Evolutionary conservation across 768 basidiomycete species (phyloP).

Genomic region (Pilatotrama ljubarskyi): DNA sequence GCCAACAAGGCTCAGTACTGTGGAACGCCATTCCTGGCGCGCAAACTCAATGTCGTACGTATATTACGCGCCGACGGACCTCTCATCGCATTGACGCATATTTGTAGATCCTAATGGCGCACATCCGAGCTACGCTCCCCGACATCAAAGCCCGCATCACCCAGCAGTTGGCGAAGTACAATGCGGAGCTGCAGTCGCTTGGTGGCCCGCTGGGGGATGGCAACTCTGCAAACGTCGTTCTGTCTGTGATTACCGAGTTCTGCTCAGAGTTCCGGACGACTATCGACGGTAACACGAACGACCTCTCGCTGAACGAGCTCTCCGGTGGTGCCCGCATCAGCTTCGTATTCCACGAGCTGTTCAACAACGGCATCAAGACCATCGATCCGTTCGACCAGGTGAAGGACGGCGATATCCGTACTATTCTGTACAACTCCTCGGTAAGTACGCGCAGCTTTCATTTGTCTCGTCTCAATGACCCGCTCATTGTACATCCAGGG

Average conservation of each 20-base stretch:
- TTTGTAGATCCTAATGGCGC: slow-evolving; percentile 95
- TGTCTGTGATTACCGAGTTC: slow-evolving; percentile 98
- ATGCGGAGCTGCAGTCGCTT: slow-evolving; percentile 75
- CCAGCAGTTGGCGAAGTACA: slow-evolving; percentile 88
- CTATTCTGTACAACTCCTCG: slow-evolving; percentile 95
- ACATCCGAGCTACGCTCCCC: slow-evolving; percentile 95
- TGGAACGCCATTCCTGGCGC: slow-evolving; percentile 94
- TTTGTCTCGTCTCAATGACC: not conserved
- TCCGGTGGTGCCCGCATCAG: slow-evolving; percentile 99
- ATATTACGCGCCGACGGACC: slow-evolving; percentile 90
- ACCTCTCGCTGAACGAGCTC: slow-evolving; percentile 91
- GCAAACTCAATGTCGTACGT: slow-evolving; percentile 91
- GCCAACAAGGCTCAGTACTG: slow-evolving; percentile 94
- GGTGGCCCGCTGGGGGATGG: slow-evolving; percentile 87
- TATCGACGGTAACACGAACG: slow-evolving; percentile 97
- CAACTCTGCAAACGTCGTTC: slow-evolving; percentile 87
- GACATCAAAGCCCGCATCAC: slow-evolving; percentile 97
- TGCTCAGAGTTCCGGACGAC: slow-evolving; percentile 94
- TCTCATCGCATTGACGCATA: slow-evolving; percentile 63
- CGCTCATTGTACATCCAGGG: slow-evolving; percentile 50
- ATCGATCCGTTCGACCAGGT: slow-evolving; percentile 99
- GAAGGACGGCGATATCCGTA: slow-evolving; percentile 97
- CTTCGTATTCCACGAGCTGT: slow-evolving; percentile 98
- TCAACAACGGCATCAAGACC: slow-evolving; percentile 92
- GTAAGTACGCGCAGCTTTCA: slow-evolving; percentile 45